Percentiles rank a stretch among this genome's conserved stretches.
Conservation (phyloP, 306 rosid species). For the Oemleria cerasiformis region DNA sequence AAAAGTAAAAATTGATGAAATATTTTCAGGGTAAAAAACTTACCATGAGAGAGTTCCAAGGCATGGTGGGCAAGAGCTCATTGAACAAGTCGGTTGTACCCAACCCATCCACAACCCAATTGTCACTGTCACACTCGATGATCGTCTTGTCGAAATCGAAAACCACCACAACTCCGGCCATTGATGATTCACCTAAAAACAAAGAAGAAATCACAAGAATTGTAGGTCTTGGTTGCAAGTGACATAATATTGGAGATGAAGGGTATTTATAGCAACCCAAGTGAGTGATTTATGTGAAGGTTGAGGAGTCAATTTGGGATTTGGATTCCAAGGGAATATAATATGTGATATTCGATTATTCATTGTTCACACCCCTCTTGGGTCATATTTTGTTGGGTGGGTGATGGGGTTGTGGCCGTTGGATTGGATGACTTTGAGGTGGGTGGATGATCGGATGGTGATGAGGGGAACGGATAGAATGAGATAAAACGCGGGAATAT, state of each 20-base stretch:
- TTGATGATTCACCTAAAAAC: slow-evolving; percentile 7
- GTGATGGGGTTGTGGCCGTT: slow-evolving; percentile 8
- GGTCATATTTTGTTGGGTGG: neutral
- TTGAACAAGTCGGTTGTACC: slow-evolving; percentile 67
- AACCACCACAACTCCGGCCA: slow-evolving; percentile 55
- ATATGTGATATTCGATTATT: too few relatives aligned
- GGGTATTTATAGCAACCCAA: slow-evolving; percentile 42
- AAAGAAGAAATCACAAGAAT: neutral
- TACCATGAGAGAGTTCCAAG: slow-evolving; percentile 90
- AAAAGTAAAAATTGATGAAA: too few relatives aligned
- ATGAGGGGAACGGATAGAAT: neutral
- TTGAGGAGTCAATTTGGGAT: neutral
- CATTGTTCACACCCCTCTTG: neutral
- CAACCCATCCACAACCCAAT: slow-evolving; percentile 70
- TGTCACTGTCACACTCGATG: slow-evolving; percentile 70
- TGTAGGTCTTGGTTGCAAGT: neutral
- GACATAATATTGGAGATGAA: neutral
- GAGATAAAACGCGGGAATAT: slow-evolving; percentile 39
- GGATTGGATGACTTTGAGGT: slow-evolving; percentile 14
- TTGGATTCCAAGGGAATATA: slow-evolving; percentile 49
- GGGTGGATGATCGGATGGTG: slow-evolving; percentile 18
- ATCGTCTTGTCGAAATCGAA: slow-evolving; percentile 88
- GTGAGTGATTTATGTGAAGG: neutral
- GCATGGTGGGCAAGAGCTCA: slow-evolving; percentile 68
- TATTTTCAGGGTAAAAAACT: neutral